Evolutionary conservation across 2,329 filamentous ascomycete species (phyloP).

Genomic region (Rhynchosporium agropyri): DNA sequence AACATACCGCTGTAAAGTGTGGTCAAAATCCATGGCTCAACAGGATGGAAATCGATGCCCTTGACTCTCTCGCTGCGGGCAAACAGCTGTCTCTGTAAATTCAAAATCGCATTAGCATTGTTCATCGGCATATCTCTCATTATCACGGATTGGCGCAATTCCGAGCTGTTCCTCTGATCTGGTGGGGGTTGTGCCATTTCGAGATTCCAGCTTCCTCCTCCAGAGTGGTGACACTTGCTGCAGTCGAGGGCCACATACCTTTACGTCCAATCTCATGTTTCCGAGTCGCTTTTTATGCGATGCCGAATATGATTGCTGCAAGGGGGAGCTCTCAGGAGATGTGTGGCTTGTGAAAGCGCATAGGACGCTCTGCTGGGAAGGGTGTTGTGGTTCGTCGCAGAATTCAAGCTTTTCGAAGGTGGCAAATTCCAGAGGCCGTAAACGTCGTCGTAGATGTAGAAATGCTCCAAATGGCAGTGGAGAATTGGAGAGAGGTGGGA

Average conservation of each 20-base stretch:
- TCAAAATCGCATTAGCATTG: constrained; percentile 43
- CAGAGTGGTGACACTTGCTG: background rate
- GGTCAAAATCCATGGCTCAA: constrained; percentile 95
- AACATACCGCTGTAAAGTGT: constrained; percentile 89
- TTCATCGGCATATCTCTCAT: constrained; percentile 31
- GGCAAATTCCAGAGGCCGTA: background rate
- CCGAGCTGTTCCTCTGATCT: constrained; percentile 28
- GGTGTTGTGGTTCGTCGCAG: constrained; percentile 17
- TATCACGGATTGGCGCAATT: constrained; percentile 31
- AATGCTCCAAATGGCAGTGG: background rate
- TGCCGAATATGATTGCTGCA: constrained; percentile 24
- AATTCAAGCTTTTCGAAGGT: background rate
- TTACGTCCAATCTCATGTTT: constrained; percentile 61
- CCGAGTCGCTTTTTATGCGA: constrained; percentile 16
- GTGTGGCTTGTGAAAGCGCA: constrained; percentile 20
- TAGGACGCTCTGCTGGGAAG: constrained; percentile 16
- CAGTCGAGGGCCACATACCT: constrained; percentile 48
- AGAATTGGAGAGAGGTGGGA: background rate
- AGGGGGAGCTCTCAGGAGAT: constrained; percentile 21
- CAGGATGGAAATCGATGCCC: constrained; percentile 94
- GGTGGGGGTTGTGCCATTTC: constrained; percentile 18
- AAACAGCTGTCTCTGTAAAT: constrained; percentile 73
- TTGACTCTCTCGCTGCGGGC: constrained; percentile 95
- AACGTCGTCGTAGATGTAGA: background rate
- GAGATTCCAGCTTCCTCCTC: constrained; percentile 1